Conservation (phyloP, 495 filamentous ascomycete species). For the Bacidia gigantensis region DNA sequence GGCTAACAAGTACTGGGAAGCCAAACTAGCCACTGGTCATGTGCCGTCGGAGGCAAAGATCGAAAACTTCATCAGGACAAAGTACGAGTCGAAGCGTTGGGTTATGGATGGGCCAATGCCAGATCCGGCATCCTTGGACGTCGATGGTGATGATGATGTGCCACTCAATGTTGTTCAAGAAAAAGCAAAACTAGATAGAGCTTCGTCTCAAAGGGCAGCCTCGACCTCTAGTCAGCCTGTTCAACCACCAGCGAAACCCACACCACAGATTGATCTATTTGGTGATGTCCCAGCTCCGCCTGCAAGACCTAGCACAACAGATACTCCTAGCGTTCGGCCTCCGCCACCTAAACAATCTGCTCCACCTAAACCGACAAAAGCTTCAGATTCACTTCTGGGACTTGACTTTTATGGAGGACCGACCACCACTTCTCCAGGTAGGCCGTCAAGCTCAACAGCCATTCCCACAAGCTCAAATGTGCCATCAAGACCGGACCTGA, state of each 20-base stretch:
- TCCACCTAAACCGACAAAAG: slow-evolving; percentile 50
- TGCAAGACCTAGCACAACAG: slow-evolving; percentile 52
- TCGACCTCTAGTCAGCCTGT: slow-evolving; percentile 30
- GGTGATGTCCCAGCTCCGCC: slow-evolving; percentile 42
- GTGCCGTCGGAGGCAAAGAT: slow-evolving; percentile 99
- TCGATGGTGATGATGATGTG: slow-evolving; percentile 73
- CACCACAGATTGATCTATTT: slow-evolving; percentile 46
- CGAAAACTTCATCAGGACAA: slow-evolving; percentile 97
- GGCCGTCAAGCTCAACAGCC: slow-evolving; percentile 59
- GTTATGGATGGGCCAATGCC: slow-evolving; percentile 94
- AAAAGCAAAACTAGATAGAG: slow-evolving; percentile 53
- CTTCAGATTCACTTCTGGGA: slow-evolving; percentile 75
- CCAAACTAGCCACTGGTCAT: slow-evolving; percentile 80
- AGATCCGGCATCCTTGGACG: slow-evolving; percentile 74
- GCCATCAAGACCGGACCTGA: slow-evolving; percentile 81
- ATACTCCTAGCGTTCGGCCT: slow-evolving; percentile 38
- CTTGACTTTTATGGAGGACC: slow-evolving; percentile 81
- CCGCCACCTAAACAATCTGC: slow-evolving; percentile 53
- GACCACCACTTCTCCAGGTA: slow-evolving; percentile 45
- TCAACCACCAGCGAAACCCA: slow-evolving; percentile 27
- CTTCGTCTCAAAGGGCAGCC: slow-evolving; percentile 36
- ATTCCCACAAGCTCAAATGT: slow-evolving; percentile 36
- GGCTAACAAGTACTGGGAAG: slow-evolving; percentile 98
- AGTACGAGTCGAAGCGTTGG: slow-evolving; percentile 97
- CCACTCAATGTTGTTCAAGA: slow-evolving; percentile 62